Evolutionary conservation across 208 protist genomes (phyloP), one percentile per base, ranked within the genome.

Genomic region (Balamuthia mandrillaris): DNA sequence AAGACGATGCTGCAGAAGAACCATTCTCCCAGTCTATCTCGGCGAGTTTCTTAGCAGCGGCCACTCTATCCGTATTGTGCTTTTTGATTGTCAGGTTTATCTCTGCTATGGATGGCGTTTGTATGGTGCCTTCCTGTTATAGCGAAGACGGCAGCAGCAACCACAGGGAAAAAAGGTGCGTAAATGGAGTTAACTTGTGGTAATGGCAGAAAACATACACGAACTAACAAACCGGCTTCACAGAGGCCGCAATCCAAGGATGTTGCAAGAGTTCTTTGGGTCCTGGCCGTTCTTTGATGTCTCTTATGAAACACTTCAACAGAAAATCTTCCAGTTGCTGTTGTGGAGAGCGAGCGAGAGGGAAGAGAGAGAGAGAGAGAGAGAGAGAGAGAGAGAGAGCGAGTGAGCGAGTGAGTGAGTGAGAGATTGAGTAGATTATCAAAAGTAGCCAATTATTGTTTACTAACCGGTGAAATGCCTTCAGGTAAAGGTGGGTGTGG

Each of bases 281-380:
- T 1, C 79, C 86, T 14, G 84, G 52, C 39, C 94, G 87, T 27
- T 85, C 21, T 16, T 79, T 81, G 24, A 92, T 87, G 85, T 96
- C 91, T 61, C 95, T 95, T 18, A 86, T 47, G 84, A 96, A 96
- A 81, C 91, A 95, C 29, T 87, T 39, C 4, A 88, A 27, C 35
- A 96, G 68, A 63, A 96, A 96, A 66, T 94, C 92, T 27, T 92
- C 2, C 29, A 94, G 83, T 10, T 77, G 44, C 66, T 77, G 66
- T 5, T 24, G 0, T 2, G 44, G 58, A 51, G n/a, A 85, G 79
- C 37, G 91, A 93, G 12, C 93, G 84, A 63, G 84, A 74, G 27
- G 87, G n/a, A n/a, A n/a, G n/a, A n/a, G n/a, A n/a, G n/a, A n/a
- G n/a, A n/a, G n/a, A n/a, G n/a, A n/a, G n/a, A n/a, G n/a, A n/a